Evolutionary conservation across 2,329 filamentous ascomycete genomes (phyloP).

Genomic region (Aspergillus nomiae): DNA sequence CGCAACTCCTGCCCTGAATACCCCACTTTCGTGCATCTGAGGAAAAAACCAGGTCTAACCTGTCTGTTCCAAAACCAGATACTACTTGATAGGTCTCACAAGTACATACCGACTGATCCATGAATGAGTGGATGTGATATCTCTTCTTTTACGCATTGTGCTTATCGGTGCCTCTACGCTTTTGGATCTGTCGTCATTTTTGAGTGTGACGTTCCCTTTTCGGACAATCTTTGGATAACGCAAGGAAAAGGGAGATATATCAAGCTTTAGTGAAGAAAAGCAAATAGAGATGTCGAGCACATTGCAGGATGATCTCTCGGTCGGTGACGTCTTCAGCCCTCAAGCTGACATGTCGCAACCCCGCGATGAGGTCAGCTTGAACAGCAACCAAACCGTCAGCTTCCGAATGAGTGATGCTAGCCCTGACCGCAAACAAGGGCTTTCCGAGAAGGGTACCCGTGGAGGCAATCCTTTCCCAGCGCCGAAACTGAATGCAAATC

Average conservation of each 20-base stretch:
- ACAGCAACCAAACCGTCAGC: slow-evolving; percentile 25
- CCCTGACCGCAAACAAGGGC: slow-evolving; percentile 24
- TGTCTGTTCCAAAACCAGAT: slow-evolving; percentile 7
- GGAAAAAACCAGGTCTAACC: not conserved
- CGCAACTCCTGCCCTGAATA: not conserved
- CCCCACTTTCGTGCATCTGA: slow-evolving; percentile 8
- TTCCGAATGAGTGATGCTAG: slow-evolving; percentile 32
- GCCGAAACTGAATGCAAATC: slow-evolving; percentile 29
- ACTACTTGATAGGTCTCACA: slow-evolving; percentile 1
- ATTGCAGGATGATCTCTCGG: slow-evolving; percentile 37
- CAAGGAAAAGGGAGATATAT: not conserved
- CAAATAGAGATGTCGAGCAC: slow-evolving; percentile 15
- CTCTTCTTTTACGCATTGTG: slow-evolving; percentile 10
- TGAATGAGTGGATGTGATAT: slow-evolving; percentile 18
- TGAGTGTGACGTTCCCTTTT: not conserved
- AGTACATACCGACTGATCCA: slow-evolving; percentile 9
- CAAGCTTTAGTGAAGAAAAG: not conserved
- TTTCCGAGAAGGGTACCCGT: slow-evolving; percentile 15
- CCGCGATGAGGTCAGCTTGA: slow-evolving; percentile 22
- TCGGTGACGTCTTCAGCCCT: slow-evolving; percentile 42
- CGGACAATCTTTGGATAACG: slow-evolving; percentile 2
- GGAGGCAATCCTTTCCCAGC: slow-evolving; percentile 32
- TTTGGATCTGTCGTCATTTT: slow-evolving; percentile 7
- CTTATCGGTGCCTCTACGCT: slow-evolving; percentile 2
- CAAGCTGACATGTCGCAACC: slow-evolving; percentile 37